Evolutionary conservation across 2,329 filamentous ascomycete species (phyloP).

Genomic region (Neurospora sp.): DNA sequence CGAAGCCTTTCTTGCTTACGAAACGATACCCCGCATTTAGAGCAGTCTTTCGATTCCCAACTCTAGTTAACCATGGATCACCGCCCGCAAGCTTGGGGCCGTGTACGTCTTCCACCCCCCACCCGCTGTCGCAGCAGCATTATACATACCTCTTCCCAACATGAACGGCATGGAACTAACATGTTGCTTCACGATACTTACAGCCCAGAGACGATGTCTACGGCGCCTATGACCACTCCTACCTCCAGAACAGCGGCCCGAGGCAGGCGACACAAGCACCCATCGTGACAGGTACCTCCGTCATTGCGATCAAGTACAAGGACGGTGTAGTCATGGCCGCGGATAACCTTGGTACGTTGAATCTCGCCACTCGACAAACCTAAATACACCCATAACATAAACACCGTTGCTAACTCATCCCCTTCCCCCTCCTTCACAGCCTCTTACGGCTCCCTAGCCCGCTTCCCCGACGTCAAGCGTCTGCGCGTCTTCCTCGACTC

Average conservation of each 20-base stretch:
- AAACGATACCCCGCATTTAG: background rate
- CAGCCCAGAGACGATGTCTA: conserved; percentile 97
- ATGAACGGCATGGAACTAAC: conserved; percentile 23
- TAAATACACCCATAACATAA: background rate
- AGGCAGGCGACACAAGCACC: conserved; percentile 85
- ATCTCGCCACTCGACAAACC: conserved; percentile 3
- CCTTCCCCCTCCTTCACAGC: conserved; percentile 46
- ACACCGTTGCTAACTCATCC: conserved; percentile 2
- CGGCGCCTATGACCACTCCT: conserved; percentile 81
- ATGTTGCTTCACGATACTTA: conserved; percentile 9
- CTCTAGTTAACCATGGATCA: conserved; percentile 48
- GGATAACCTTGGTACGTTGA: conserved; percentile 75
- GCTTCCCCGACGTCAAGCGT: conserved; percentile 94
- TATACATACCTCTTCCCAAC: conserved; percentile 2
- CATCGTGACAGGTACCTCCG: conserved; percentile 92
- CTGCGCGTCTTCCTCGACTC: conserved; percentile 79
- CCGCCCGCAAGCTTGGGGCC: conserved; percentile 62
- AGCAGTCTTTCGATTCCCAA: conserved; percentile 7
- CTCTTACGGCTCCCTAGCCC: conserved; percentile 92
- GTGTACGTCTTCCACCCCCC: conserved; percentile 39
- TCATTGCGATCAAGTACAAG: conserved; percentile 90
- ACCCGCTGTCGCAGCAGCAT: background rate
- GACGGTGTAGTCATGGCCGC: conserved; percentile 93
- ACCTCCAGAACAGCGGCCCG: conserved; percentile 61
- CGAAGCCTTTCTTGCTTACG: background rate